Evolutionary conservation across 176 grass and related monocot genomes (phyloP), one percentile per base, ranked within the genome.

Genomic region (Aegilops bicornis): DNA sequence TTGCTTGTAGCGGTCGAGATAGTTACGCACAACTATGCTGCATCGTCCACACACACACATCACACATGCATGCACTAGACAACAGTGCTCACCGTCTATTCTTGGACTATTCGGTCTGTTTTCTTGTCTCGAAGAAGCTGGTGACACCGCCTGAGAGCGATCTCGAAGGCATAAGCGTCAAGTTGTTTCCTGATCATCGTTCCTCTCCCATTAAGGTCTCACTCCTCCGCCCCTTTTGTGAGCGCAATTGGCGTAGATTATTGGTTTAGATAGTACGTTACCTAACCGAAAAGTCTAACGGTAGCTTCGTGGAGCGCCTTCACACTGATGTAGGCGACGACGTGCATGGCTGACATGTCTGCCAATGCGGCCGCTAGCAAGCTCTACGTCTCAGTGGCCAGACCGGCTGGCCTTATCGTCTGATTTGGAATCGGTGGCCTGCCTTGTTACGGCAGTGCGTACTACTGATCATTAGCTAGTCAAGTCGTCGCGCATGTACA

Each of bases 371-470:
- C 54, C 31, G 58, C 27, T 7, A 16, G 15, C 4, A 17, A 16
- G 20, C 9, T 25, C 4, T 64, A 58, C 33, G 10, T 23, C 4
- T 82, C 20, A 42, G 64, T 73, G 73, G 84, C 64, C 64, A 74
- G 10, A 35, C 31, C 5, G 24, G 24, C 58, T 62, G 48, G 64
- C 20, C 79, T 90, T 87, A 79, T 90, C 89, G 7, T 73, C 79
- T 56, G 36, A 52, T 35, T 69, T 42, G 64, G 64, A 20, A 33
- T 29, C 63, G 61, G 79, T 54, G 83, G 73, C 45, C 13, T 58
- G 20, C 24, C 84, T 58, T 58, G 63, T 90, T 83, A 90, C 79
- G 89, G 89, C 79, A 87, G 84, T 68, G 11, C 47, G 9, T 22
- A 16, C 22, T 47, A 11, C 50, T 54, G 50, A 17, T 29, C 72